Evolutionary conservation across 164 flowering plant species (phyloP), one percentile per base, ranked within the genome.

Genomic region (Malania oleifera): DNA sequence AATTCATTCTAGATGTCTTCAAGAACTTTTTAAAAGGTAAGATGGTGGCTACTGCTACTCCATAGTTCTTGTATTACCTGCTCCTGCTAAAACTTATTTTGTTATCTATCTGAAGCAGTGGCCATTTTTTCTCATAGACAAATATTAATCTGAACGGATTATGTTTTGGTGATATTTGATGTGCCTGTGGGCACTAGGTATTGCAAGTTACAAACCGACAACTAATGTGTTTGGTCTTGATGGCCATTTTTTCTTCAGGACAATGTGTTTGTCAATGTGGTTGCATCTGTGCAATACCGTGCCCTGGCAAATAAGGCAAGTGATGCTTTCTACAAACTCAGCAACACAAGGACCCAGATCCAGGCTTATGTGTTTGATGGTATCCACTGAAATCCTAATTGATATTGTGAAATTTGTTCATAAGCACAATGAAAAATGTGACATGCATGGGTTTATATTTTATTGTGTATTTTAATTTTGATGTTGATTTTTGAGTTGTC

Each of bases 281-380:
- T 85, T 61, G 91, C 87, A 48, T 85, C 91, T 12, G 63, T 85
- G 22, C 86, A 82, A 68, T 85, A 80, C 56, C 86, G 88, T 23
- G 88, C 84, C 29, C 56, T 82, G 55, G 78, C 86, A 19, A 66
- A 81, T 26, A 78, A 82, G 67, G 87, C 87, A 25, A 74, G 18
- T 44, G 91, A 85, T 59, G 87, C 87, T 18, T 82, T 80, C 56
- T 80, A 82, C 70, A 80, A 76, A 48, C 84, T 82, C 22, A 80
- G 67, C 72, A 78, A 84, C 69, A 81, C 89, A 14, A 70, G 78
- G 65, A 22, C 66, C 20, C 90, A 84, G 59, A 82, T 84, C 61
- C 87, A 84, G 58, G 85, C 90, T 29, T 84, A 84, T 70, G 90
- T 84, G 24, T 84, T 84, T 66, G 87, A 84, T 67, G 89, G 89